Evolutionary conservation across 768 basidiomycete genomes (phyloP), one percentile per base, ranked within the genome.

Genomic region (Pleurotus salmoneostramineus): DNA sequence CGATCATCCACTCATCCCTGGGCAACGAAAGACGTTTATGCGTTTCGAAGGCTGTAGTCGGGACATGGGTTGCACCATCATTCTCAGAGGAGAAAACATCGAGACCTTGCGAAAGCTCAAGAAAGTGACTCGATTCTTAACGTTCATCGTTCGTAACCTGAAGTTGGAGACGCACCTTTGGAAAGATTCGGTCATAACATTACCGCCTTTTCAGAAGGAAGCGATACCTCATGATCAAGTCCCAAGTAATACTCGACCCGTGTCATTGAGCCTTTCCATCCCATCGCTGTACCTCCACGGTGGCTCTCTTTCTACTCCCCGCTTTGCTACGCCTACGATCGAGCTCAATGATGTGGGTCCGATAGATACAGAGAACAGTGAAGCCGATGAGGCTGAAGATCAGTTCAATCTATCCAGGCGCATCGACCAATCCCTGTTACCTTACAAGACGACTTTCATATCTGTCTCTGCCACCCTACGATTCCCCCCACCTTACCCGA

Each of bases 11-110:
- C 78, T 95, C 42, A 99, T 98, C 43, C 94, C 95, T n/a, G 95
- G 94, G 15, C 83, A 82, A 14, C 81, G 97, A 57, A 99, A 99
- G 77, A 93, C 96, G 0, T 91, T 93, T 67, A 95, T 99, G 93
- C 88, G 97, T 1, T 98, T 99, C 65, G 97, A 99, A 71, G 96
- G 96, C 1, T 97, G 95, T 65, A 89, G 83, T 66, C 83, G 83
- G 50, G 93, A 97, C 61, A 89, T 93, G 82, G 95, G 95, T 0
- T 98, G 95, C 62, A 98, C 97, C 2, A 88, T 99, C 63, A 80
- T 98, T 40, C 71, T 99, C 47, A 83, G 97, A 44, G 97, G 97
- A 7, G 95, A 84, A 3, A 83, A 95, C 65, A 79, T 88, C 56
- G 88, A 89, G 40, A 91, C 85, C 0, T 74, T 99, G 56, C 81